A percentile compares a stretch with the other conserved stretches of the same genome.
Conservation (phyloP, 2,329 filamentous ascomycete species). For the Alternaria novae-zelandiae region DNA sequence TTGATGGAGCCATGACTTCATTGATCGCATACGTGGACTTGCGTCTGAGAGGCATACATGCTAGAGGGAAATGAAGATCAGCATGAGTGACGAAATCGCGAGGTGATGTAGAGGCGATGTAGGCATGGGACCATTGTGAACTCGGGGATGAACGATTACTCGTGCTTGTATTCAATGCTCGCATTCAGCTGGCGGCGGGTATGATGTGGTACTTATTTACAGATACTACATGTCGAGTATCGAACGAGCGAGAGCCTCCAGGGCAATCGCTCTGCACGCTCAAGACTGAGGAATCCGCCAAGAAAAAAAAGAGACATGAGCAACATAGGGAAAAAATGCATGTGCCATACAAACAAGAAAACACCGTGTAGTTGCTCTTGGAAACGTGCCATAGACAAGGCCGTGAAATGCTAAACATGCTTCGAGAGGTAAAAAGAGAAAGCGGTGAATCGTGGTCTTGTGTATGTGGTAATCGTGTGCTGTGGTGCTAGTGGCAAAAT, state of each 20-base stretch:
- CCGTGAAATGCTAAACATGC: constrained; percentile 1
- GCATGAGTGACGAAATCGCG: neutral
- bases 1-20: neutral
- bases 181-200: constrained; percentile 1
- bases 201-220: constrained; percentile 5
- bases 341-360: neutral
- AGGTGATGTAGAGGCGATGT: neutral
- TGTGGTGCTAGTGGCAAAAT: constrained; percentile 10
- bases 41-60: neutral
- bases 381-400: neutral
- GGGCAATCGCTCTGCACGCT: constrained; percentile 1
- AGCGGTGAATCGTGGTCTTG: neutral
- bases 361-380: neutral
- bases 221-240: constrained; percentile 1
- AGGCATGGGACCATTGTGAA: neutral
- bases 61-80: neutral
- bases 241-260: constrained; percentile 6
- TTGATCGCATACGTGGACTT: neutral
- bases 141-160: neutral
- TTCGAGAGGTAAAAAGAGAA: neutral
- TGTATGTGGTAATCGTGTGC: neutral
- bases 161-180: constrained; percentile 7
- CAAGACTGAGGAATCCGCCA: neutral
- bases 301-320: neutral
- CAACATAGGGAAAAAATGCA: neutral